These are phyloP conservation scores for Trichophyton mentagrophytes DNA, from an alignment of 2,329 filamentous ascomycete genomes.

Conservation along the genomic window DNA sequence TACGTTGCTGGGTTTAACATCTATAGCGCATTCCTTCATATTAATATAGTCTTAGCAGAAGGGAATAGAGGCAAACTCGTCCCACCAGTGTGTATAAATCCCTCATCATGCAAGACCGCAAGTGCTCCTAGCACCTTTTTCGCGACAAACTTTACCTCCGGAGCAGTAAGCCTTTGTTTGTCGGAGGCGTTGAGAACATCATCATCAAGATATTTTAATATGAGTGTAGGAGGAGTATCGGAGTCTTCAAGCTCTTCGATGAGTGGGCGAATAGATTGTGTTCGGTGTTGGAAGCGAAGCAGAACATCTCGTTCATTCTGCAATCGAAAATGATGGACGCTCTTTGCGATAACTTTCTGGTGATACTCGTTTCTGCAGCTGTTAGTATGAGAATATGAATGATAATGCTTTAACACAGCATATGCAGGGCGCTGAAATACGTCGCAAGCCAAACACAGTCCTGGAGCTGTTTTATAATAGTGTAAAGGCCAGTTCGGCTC, in stretches of 20 bases:
- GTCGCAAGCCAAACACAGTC: constrained; percentile 8
- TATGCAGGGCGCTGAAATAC: not conserved
- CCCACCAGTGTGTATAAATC: constrained; percentile 15
- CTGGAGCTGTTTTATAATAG: constrained; percentile 9
- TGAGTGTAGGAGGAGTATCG: constrained; percentile 9
- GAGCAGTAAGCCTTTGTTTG: constrained; percentile 9
- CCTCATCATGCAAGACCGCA: constrained; percentile 12
- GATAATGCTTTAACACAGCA: no score
- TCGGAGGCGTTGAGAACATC: constrained; percentile 10
- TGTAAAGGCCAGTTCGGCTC: constrained; percentile 1
- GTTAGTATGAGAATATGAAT: no score
- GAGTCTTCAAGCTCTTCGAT: constrained; percentile 17
- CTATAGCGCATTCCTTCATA: constrained; percentile 1
- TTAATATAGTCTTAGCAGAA: no score
- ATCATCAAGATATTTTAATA: constrained; percentile 16
- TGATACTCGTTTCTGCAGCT: constrained; percentile 9
- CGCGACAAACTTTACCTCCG: constrained; percentile 14
- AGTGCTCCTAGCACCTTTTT: constrained; percentile 13
- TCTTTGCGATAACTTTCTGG: constrained; percentile 13
- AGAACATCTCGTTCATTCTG: constrained; percentile 17
- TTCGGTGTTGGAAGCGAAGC: constrained; percentile 13
- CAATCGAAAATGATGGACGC: constrained; percentile 16
- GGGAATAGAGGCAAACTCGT: not conserved
- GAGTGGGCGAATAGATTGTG: constrained; percentile 15
- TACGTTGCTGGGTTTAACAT: constrained; percentile 16